Percentiles rank a stretch among this genome's conserved stretches.
These are phyloP conservation scores for Metarhizium humberi DNA, from an alignment of 2,329 filamentous ascomycete genomes.

Conservation along the genomic window DNA sequence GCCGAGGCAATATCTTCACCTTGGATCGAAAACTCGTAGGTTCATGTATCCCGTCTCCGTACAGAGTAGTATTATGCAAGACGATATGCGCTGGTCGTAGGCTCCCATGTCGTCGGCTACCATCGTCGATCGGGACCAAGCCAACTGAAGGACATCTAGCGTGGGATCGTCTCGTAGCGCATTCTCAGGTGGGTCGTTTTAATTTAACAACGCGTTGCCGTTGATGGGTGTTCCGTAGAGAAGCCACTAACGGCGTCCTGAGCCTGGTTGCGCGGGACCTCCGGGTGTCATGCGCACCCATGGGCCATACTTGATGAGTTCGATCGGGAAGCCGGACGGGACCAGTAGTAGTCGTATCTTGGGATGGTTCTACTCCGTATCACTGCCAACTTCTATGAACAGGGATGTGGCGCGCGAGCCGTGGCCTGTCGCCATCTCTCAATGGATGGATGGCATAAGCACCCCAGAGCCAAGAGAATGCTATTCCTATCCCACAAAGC, in stretches of 20 bases:
- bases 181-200: not conserved
- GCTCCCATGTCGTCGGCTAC: not conserved
- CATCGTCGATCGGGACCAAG: not conserved
- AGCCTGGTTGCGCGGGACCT: not conserved
- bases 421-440: no score
- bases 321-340: constrained; percentile 2
- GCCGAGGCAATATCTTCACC: not conserved
- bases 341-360: not conserved
- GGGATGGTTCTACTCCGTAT: no score
- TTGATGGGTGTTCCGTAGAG: not conserved
- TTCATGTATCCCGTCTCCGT: not conserved
- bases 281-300: no score
- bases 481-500: no score
- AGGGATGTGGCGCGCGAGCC: no score
- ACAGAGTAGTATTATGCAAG: no score
- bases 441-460: no score
- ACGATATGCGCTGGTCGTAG: not conserved
- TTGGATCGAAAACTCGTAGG: not conserved
- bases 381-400: no score
- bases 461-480: no score
- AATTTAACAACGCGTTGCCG: not conserved
- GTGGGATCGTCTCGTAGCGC: not conserved
- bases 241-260: not conserved
- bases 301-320: not conserved
- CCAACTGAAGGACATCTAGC: not conserved